Percentiles rank a stretch among this genome's conserved stretches.
Evolutionary conservation across 2,329 filamentous ascomycete species (phyloP).

Genomic region (Coniochaeta ligniaria): DNA sequence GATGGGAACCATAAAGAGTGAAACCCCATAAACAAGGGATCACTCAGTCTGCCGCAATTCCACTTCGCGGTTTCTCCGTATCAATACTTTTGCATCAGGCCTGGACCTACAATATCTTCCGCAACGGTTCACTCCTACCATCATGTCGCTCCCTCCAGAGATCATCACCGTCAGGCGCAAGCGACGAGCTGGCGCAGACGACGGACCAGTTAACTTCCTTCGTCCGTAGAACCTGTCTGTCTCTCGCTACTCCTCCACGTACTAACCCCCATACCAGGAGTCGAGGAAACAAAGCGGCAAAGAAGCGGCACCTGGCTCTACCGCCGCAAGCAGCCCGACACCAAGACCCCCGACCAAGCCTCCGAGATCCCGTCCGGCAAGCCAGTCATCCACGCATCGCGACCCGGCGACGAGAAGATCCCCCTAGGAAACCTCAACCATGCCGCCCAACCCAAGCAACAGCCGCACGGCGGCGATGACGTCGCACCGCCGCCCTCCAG

Average conservation of each 20-base stretch:
- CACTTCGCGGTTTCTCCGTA: not conserved
- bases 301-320: slow-evolving; percentile 49
- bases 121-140: not conserved
- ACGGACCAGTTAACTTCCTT: slow-evolving; percentile 46
- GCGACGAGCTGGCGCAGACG: slow-evolving; percentile 36
- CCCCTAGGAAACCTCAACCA: slow-evolving; percentile 8
- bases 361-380: slow-evolving; percentile 12
- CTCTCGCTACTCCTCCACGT: not conserved
- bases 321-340: slow-evolving; percentile 36
- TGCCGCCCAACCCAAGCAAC: slow-evolving; percentile 6
- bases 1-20: no score
- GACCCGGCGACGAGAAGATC: slow-evolving; percentile 26
- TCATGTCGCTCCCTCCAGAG: slow-evolving; percentile 51
- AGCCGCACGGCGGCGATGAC: slow-evolving; percentile 5
- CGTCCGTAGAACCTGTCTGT: slow-evolving; percentile 28
- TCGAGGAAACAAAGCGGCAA: slow-evolving; percentile 48
- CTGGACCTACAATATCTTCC: not conserved
- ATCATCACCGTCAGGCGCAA: slow-evolving; percentile 57
- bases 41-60: no score
- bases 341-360: slow-evolving; percentile 16
- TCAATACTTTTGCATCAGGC: not conserved
- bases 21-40: no score
- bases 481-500: not conserved
- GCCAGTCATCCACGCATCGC: slow-evolving; percentile 43
- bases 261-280: slow-evolving; percentile 25